Evolutionary conservation across 1,139 yeast species (phyloP).

Genomic region (Torulaspora pretoriensis): DNA sequence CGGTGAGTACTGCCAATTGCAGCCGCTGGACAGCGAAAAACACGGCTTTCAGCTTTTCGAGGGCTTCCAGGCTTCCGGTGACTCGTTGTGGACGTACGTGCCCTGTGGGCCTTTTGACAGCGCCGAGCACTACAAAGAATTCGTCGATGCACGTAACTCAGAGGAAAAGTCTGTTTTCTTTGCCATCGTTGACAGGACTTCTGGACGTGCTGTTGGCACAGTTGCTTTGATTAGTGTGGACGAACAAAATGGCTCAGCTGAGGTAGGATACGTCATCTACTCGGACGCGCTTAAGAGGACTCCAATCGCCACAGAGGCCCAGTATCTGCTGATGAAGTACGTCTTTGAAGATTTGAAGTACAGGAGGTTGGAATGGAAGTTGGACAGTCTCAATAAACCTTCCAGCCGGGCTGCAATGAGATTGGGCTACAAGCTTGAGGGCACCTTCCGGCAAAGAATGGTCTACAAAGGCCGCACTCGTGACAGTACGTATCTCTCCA

Average conservation of each 20-base stretch:
- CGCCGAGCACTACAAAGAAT: slow-evolving; percentile 3
- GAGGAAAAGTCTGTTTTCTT: slow-evolving; percentile 14
- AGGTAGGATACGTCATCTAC: slow-evolving; percentile 34
- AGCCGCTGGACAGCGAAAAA: slow-evolving; percentile 16
- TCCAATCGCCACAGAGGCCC: slow-evolving; percentile 34
- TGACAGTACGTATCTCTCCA: slow-evolving; percentile 36
- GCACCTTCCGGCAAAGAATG: slow-evolving; percentile 33
- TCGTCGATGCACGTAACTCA: slow-evolving; percentile 2
- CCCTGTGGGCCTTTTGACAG: slow-evolving; percentile 18
- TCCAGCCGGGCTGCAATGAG: slow-evolving; percentile 35
- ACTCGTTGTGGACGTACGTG: slow-evolving; percentile 19
- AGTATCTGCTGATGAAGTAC: slow-evolving; percentile 30
- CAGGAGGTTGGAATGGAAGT: slow-evolving; percentile 38
- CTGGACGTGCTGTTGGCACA: slow-evolving; percentile 31
- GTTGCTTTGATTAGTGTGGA: slow-evolving; percentile 28
- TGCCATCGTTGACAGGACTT: slow-evolving; percentile 24
- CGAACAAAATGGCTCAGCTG: slow-evolving; percentile 28
- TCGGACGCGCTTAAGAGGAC: slow-evolving; percentile 30
- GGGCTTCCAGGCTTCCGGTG: slow-evolving; percentile 8
- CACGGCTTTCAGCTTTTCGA: slow-evolving; percentile 17
- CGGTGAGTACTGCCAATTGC: slow-evolving; percentile 17
- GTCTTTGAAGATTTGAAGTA: slow-evolving; percentile 33
- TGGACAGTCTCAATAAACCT: slow-evolving; percentile 33
- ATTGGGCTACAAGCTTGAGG: slow-evolving; percentile 35
- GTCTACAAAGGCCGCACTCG: slow-evolving; percentile 34